A percentile compares a stretch with the other conserved stretches of the same genome.
Evolutionary conservation across 1,284 basidiomycete species (phyloP).

Genomic region (Ceratobasidium papillatum): DNA sequence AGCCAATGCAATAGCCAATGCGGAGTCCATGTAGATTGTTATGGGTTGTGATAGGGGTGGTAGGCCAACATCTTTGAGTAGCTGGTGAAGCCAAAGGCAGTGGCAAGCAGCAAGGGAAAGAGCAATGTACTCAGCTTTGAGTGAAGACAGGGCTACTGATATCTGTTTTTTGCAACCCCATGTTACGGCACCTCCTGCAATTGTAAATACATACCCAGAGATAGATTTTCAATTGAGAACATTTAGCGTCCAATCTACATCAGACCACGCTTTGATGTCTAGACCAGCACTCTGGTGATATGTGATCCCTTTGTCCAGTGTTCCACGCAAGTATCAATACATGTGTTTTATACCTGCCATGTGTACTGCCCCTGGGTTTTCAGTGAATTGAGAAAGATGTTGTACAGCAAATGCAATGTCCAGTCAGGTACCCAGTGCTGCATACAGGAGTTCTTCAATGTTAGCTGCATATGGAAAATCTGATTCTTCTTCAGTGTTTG

Average conservation of each 20-base stretch:
- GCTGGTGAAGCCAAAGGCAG: too few species aligned
- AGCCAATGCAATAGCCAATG: constrained; percentile 51
- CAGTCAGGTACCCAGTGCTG: constrained; percentile 20
- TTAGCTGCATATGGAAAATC: neutral
- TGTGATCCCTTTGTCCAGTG: constrained; percentile 41
- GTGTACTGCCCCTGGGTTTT: constrained; percentile 31
- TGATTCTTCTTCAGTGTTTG: too few species aligned
- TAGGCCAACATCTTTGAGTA: too few species aligned
- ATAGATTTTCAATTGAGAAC: constrained; percentile 49
- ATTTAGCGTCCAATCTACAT: constrained; percentile 53
- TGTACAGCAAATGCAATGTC: constrained; percentile 30
- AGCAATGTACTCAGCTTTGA: too few species aligned
- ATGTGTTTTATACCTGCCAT: constrained; percentile 45
- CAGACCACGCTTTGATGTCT: constrained; percentile 52
- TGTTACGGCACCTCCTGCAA: too few species aligned
- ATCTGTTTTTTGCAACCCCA: too few species aligned
- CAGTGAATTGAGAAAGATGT: constrained; percentile 9
- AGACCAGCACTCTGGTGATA: constrained; percentile 41
- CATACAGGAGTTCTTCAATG: constrained; percentile 38
- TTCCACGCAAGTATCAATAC: constrained; percentile 46
- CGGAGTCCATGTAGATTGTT: constrained; percentile 54
- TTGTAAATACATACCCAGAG: constrained; percentile 51
- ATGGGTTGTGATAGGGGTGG: constrained; percentile 44
- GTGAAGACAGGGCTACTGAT: too few species aligned
- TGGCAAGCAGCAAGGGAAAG: too few species aligned